These are phyloP conservation scores for Podospora australis DNA, from an alignment of 495 filamentous ascomycete species.

Conservation along the genomic window DNA sequence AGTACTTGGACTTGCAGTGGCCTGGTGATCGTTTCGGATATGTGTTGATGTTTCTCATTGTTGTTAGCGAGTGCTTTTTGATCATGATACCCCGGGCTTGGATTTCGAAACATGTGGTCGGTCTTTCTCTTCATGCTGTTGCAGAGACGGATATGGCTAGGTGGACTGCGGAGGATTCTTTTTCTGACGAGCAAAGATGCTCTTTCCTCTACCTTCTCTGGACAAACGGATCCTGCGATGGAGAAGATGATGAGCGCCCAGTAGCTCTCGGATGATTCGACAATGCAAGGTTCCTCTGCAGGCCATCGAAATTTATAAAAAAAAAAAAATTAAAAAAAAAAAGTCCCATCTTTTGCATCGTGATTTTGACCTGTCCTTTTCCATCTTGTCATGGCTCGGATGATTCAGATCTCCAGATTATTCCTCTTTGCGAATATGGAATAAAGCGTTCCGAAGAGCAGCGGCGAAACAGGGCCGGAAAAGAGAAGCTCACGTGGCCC, in stretches of 20 bases:
- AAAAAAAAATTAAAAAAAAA: slow-evolving; percentile 1
- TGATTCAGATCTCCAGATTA: no score
- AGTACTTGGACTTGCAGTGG: slow-evolving; percentile 1
- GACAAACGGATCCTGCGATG: no score
- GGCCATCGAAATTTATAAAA: slow-evolving; percentile 13
- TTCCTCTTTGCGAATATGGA: neutral
- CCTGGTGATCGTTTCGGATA: slow-evolving; percentile 2
- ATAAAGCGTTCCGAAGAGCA: no score
- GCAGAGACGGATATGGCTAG: slow-evolving; percentile 1
- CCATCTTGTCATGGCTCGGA: neutral
- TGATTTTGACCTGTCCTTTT: neutral
- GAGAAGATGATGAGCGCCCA: slow-evolving; percentile 9
- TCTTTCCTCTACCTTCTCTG: slow-evolving; percentile 13
- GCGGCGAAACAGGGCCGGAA: no score
- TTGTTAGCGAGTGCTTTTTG: slow-evolving; percentile 17
- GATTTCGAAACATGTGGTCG: slow-evolving; percentile 25
- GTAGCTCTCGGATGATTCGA: slow-evolving; percentile 7
- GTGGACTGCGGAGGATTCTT: slow-evolving; percentile 2
- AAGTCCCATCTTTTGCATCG: neutral
- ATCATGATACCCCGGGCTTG: slow-evolving; percentile 23
- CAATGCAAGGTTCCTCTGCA: slow-evolving; percentile 15
- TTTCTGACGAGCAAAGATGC: slow-evolving; percentile 9
- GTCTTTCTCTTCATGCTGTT: slow-evolving; percentile 16
- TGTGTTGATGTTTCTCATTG: slow-evolving; percentile 8
- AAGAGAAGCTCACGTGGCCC: no score